phyloP scores from a whole-genome alignment of 495 filamentous ascomycete species.

The Aspergillus kassunensis region DNA sequence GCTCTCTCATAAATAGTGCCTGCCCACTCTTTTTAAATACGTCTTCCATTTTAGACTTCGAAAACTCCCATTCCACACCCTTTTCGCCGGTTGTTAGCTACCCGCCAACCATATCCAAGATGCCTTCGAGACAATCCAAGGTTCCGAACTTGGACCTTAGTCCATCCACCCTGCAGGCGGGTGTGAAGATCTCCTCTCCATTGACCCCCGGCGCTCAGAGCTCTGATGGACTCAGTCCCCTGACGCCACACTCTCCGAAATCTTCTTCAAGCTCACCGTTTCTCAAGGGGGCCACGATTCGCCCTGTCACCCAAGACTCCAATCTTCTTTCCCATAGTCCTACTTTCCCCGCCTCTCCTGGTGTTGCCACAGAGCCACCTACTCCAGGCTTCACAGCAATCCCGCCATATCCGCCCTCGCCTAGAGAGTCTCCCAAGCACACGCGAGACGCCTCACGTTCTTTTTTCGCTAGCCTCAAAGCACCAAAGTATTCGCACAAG shows the following conservation, averaged over 20 bases:
- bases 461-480: conserved; percentile 55
- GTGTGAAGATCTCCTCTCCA: conserved; percentile 32
- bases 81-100: neutral
- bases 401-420: conserved; percentile 50
- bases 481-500: conserved; percentile 50
- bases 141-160: conserved; percentile 45
- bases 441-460: conserved; percentile 51
- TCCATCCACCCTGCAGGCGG: conserved; percentile 30
- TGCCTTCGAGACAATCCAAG: conserved; percentile 40
- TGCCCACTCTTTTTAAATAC: neutral
- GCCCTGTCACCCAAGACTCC: conserved; percentile 42
- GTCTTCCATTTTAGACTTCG: neutral
- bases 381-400: conserved; percentile 52
- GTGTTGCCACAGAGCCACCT: conserved; percentile 24
- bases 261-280: conserved; percentile 40
- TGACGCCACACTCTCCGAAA: conserved; percentile 43
- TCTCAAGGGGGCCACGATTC: conserved; percentile 42
- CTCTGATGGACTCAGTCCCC: conserved; percentile 38
- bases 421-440: conserved; percentile 45
- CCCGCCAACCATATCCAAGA: conserved; percentile 19
- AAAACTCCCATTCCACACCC: neutral
- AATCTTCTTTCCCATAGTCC: conserved; percentile 31
- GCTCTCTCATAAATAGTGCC: neutral
- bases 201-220: conserved; percentile 36
- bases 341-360: conserved; percentile 31